These are phyloP conservation scores for Pinus albicaulis DNA, from an alignment of 75 land plant genomes.

Conservation along the genomic window DNA sequence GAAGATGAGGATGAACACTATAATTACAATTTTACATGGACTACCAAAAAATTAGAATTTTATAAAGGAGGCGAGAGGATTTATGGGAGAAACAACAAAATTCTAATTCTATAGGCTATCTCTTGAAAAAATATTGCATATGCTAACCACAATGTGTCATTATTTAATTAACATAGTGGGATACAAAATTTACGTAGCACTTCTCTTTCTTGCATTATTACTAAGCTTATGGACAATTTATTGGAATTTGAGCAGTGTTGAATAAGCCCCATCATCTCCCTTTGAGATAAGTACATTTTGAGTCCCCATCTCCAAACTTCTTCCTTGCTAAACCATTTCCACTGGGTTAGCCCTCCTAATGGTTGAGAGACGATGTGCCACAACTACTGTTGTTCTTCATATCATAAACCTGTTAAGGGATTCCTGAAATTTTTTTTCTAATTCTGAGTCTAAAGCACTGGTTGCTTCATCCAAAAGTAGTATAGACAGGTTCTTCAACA, in stretches of 20 bases:
- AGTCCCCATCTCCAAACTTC: slow-evolving; percentile 64
- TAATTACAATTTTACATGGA: too few species aligned
- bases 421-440: slow-evolving; percentile 80
- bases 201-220: slow-evolving; percentile 68
- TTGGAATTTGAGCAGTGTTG: slow-evolving; percentile 68
- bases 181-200: slow-evolving; percentile 42
- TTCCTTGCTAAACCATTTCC: slow-evolving; percentile 71
- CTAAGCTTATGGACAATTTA: slow-evolving; percentile 56
- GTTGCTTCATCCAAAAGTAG: slow-evolving; percentile 95
- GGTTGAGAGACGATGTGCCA: slow-evolving; percentile 89
- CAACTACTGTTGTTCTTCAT: slow-evolving; percentile 82
- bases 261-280: slow-evolving; percentile 69
- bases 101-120: too few species aligned
- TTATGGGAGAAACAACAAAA: background rate
- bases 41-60: too few species aligned
- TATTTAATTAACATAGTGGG: background rate
- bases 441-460: slow-evolving; percentile 83
- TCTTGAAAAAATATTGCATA: too few species aligned
- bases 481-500: slow-evolving; percentile 85
- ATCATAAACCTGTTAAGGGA: slow-evolving; percentile 89
- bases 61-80: too few species aligned
- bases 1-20: too few species aligned
- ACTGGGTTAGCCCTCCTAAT: slow-evolving; percentile 80
- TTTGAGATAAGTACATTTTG: slow-evolving; percentile 76
- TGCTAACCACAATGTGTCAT: background rate